Conservation (phyloP, 2,329 filamentous ascomycete species). For the Aspergillus nomiae region DNA sequence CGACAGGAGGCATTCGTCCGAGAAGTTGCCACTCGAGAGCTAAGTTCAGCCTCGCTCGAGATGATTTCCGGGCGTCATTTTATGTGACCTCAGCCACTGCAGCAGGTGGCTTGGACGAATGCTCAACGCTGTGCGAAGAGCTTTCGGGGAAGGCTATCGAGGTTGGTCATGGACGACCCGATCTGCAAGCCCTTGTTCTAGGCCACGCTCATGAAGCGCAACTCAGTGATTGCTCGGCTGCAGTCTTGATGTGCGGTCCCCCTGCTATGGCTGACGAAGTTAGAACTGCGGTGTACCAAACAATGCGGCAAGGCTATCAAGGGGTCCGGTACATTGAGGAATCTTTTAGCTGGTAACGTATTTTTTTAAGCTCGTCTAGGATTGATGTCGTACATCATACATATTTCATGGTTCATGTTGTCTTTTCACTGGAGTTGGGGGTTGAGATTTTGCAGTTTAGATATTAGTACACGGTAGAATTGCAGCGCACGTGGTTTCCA, state of each 20-base stretch:
- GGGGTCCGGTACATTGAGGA: conserved; percentile 51
- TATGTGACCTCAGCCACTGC: conserved; percentile 25
- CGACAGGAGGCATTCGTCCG: conserved; percentile 34
- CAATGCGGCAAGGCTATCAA: conserved; percentile 34
- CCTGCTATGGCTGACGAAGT: conserved; percentile 49
- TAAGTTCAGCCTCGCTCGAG: conserved; percentile 29
- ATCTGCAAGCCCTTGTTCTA: conserved; percentile 38
- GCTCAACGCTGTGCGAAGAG: not conserved
- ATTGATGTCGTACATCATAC: not conserved
- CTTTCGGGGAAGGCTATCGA: conserved; percentile 5
- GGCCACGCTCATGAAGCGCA: conserved; percentile 34
- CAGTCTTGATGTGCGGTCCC: conserved; percentile 50
- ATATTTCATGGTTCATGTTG: not conserved
- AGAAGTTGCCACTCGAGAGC: conserved; percentile 29
- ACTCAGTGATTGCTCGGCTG: conserved; percentile 30
- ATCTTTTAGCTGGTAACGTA: conserved; percentile 42
- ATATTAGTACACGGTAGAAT: not conserved
- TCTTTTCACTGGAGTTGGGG: not conserved
- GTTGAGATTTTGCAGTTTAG: not conserved
- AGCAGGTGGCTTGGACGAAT: too few relatives aligned
- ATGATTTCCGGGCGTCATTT: conserved; percentile 35
- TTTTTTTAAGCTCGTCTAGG: not conserved
- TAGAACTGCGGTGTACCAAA: conserved; percentile 41
- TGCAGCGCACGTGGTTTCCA: not conserved
- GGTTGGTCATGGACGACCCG: conserved; percentile 35